A percentile compares a stretch with the other conserved stretches of the same genome.
phyloP scores from a whole-genome alignment of 768 basidiomycete species.

The Boletus edulis region DNA sequence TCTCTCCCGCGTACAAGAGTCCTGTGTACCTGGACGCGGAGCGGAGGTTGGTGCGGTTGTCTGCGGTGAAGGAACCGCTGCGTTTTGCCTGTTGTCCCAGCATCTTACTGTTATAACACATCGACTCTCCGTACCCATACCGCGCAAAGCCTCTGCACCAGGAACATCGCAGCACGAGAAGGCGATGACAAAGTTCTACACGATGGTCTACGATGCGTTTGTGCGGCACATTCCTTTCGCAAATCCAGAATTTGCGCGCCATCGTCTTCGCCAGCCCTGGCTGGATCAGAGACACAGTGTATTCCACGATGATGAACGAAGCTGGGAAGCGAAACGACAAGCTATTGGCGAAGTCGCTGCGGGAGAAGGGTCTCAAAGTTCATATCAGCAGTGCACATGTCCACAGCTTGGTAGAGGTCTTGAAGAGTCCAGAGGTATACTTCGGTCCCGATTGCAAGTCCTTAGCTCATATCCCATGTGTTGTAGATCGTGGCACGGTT shows the following conservation, averaged over 20 bases:
- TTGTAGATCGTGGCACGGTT: slow-evolving; percentile 67
- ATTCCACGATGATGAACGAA: slow-evolving; percentile 80
- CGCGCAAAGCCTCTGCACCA: slow-evolving; percentile 84
- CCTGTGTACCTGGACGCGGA: slow-evolving; percentile 89
- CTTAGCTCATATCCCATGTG: not conserved
- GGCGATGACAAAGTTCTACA: slow-evolving; percentile 80
- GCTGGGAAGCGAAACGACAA: slow-evolving; percentile 83
- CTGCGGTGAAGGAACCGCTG: slow-evolving; percentile 92
- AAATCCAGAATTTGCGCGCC: slow-evolving; percentile 67
- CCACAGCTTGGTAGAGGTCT: slow-evolving; percentile 89
- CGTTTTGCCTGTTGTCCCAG: slow-evolving; percentile 92
- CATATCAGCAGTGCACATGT: slow-evolving; percentile 94
- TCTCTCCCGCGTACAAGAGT: slow-evolving; percentile 75
- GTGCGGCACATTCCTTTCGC: slow-evolving; percentile 87
- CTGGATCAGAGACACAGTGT: slow-evolving; percentile 89
- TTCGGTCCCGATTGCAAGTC: not conserved
- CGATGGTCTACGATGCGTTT: slow-evolving; percentile 82
- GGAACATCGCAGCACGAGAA: slow-evolving; percentile 89
- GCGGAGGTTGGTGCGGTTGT: slow-evolving; percentile 97
- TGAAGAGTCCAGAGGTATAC: slow-evolving; percentile 89
- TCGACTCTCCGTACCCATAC: slow-evolving; percentile 84
- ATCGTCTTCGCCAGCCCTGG: slow-evolving; percentile 97
- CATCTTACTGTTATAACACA: slow-evolving; percentile 96
- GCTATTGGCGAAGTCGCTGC: slow-evolving; percentile 64
- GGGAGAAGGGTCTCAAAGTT: slow-evolving; percentile 85